Percentiles rank a stretch among this genome's conserved stretches.
phyloP scores from a whole-genome alignment of 352 stramenopile species.

The Saprolegnia diclina region DNA sequence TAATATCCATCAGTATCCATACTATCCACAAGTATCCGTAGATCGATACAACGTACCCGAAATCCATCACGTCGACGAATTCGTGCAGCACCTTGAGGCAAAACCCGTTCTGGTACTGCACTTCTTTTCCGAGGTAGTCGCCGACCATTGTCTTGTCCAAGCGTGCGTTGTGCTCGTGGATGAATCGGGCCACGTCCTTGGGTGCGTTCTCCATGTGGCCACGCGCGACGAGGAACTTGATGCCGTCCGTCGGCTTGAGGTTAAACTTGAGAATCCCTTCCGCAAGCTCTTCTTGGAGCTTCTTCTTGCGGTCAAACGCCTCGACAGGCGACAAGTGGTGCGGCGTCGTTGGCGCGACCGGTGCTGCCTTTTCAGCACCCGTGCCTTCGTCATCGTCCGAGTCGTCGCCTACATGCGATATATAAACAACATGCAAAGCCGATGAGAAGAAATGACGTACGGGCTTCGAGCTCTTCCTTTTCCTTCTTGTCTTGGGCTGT shows the following conservation, averaged over 20 bases:
- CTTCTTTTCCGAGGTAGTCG: conserved; percentile 96
- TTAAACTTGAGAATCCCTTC: conserved; percentile 68
- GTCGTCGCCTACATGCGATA: conserved; percentile 31
- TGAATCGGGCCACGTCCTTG: conserved; percentile 33
- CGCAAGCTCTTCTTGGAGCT: conserved; percentile 94
- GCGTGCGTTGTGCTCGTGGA: conserved; percentile 5
- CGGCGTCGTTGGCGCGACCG: background rate
- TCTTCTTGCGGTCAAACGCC: conserved; percentile 96
- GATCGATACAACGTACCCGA: conserved; percentile 63
- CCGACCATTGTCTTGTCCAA: conserved; percentile 52
- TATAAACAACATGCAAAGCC: too few relatives aligned
- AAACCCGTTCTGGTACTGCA: conserved; percentile 92
- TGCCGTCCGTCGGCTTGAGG: conserved; percentile 18
- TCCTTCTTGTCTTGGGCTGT: conserved; percentile 53
- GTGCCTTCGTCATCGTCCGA: conserved; percentile 41
- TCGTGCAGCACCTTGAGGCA: conserved; percentile 92
- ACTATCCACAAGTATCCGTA: too few relatives aligned
- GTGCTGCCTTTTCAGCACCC: conserved; percentile 1
- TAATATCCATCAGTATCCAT: too few relatives aligned
- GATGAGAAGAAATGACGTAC: background rate
- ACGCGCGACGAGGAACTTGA: conserved; percentile 12
- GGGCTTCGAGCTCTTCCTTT: conserved; percentile 32
- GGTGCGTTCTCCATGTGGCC: conserved; percentile 34
- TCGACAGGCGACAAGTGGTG: conserved; percentile 83
- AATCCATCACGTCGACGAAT: conserved; percentile 97